Conservation (phyloP, 768 basidiomycete species). For the Phallus indusiatus region DNA sequence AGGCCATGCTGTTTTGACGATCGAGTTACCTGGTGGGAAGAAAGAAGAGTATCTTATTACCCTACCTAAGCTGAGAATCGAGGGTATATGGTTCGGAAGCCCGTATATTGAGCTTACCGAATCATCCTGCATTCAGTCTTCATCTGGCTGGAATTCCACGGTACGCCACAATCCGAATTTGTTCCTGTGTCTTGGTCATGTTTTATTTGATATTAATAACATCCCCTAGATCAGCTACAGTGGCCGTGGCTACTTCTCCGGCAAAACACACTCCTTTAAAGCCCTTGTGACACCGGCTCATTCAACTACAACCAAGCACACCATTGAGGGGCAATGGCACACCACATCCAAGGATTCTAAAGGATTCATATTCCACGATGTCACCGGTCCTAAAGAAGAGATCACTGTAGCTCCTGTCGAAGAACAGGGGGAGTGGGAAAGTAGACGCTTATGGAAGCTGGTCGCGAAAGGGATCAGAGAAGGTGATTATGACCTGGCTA, state of each 20-base stretch:
- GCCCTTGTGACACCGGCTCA: conserved; percentile 54
- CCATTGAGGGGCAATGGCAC: conserved; percentile 79
- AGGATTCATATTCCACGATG: conserved; percentile 64
- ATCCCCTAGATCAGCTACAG: conserved; percentile 71
- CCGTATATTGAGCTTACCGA: conserved; percentile 91
- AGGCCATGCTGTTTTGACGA: conserved; percentile 80
- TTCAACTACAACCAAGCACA: conserved; percentile 33
- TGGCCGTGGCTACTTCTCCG: conserved; percentile 91
- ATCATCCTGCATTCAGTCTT: conserved; percentile 64
- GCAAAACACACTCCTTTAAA: conserved; percentile 90
- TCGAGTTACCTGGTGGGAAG: conserved; percentile 46
- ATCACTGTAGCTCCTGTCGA: conserved; percentile 53
- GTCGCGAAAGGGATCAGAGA: conserved; percentile 88
- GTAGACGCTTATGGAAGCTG: conserved; percentile 69
- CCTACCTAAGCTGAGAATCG: conserved; percentile 83
- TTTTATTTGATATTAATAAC: neutral
- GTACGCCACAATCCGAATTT: conserved; percentile 22
- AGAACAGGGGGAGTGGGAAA: conserved; percentile 59
- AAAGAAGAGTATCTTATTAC: conserved; percentile 81
- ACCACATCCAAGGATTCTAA: conserved; percentile 43
- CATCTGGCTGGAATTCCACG: conserved; percentile 49
- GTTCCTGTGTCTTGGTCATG: neutral
- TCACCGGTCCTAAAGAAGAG: conserved; percentile 63
- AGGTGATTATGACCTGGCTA: conserved; percentile 88
- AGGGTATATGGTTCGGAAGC: conserved; percentile 76